Base-by-base conservation (phyloP, 495 filamentous ascomycete genomes). In the Ramalina intermedia region DNA sequence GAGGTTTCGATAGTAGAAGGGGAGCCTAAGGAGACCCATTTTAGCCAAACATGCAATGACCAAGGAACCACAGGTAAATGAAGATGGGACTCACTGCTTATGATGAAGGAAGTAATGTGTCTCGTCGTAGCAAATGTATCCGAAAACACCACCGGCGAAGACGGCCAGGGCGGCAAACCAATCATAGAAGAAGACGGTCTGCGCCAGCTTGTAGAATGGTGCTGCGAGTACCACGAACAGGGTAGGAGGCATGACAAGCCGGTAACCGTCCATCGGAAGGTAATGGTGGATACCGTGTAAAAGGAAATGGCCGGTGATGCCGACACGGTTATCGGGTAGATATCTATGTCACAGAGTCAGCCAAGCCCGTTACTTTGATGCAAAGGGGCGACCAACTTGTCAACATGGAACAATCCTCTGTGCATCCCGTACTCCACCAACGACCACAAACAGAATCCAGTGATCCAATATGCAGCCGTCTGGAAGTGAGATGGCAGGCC, bases 21-120 rank as follows among this genome's bases (percentile, higher is more conserved):
- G 91, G 12, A 96, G 79, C 46, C 79, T 81, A 37, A 51, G 26
- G 7, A 12, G 33, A 8, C 4, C 23, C 56, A 46, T 57, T 35
- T 36, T n/a, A 17, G 12, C 6, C 17, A 16, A 35, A 29, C 0
- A 35, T 6, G 35, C n/a, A 41, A 8, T 26, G 16, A 6, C 17
- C 39, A 53, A 44, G 42, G 21, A 46, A 24, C 4, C 23, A 24
- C 6, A 4, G 23, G 23, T 24, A 24, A 24, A 24, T 4, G 23
- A 41, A 49, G 27, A 37, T 12, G 4, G 17, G 29, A 37, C 77
- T 66, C 61, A 84, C 79, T 84, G 94, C 67, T 82, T 81, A 66
- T 99, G 93, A 63, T 99, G 93, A n/a, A 99, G 78, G 75, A 96
- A 96, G 68, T 96, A 99, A 65, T 99, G 93, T 13, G 91, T 96